These are phyloP conservation scores for Solanum tarapatanum DNA, from an alignment of 257 asterid species.

Conservation along the genomic window DNA sequence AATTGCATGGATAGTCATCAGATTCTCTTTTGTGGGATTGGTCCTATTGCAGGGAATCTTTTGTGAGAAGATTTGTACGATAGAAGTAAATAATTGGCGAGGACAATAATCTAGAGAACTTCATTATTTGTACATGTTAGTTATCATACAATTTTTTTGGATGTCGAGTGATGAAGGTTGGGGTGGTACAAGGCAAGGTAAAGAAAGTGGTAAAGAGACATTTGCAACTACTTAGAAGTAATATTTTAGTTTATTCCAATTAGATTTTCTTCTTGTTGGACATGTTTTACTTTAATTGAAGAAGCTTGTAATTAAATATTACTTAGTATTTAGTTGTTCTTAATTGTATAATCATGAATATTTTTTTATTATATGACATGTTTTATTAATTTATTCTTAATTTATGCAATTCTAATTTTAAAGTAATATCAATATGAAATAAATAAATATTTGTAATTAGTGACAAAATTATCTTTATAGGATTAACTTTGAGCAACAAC, in stretches of 20 bases:
- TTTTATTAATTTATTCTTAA: too few species aligned
- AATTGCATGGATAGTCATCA: not conserved
- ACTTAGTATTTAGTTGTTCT: too few species aligned
- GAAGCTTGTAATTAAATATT: not conserved
- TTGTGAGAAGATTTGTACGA: not conserved
- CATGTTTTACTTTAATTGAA: not conserved
- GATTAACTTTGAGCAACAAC: not conserved
- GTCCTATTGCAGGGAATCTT: not conserved
- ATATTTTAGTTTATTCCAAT: too few species aligned
- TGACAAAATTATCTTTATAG: not conserved
- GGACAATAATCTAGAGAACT: not conserved
- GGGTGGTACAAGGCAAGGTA: not conserved
- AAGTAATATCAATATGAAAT: too few species aligned
- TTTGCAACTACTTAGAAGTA: not conserved
- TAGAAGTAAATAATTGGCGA: not conserved
- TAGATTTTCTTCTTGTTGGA: too few species aligned
- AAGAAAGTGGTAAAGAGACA: too few species aligned
- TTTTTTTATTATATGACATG: too few species aligned
- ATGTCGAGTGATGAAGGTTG: not conserved
- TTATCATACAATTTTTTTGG: not conserved
- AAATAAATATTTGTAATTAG: not conserved
- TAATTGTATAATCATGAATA: not conserved
- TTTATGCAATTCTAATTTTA: too few species aligned
- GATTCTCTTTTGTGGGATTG: not conserved
- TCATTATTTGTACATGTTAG: not conserved